A percentile compares a stretch with the other conserved stretches of the same genome.
Conservation (phyloP, 805 yeast species). For the Scheffersomyces spartinae region DNA sequence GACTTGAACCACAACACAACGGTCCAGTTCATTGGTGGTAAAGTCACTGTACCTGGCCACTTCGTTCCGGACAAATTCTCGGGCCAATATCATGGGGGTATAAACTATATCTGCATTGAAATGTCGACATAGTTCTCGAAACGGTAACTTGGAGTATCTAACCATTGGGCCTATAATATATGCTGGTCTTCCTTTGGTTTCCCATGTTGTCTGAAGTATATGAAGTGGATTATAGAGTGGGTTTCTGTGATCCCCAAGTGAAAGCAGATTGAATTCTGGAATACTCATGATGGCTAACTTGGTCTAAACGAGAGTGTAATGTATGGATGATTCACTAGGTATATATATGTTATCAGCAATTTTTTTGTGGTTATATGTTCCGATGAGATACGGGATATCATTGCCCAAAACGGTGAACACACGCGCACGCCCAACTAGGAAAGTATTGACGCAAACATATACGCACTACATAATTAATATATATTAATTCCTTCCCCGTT, state of each 20-base stretch:
- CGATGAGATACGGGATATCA: too few species aligned
- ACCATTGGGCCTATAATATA: conserved; percentile 91
- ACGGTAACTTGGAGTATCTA: conserved; percentile 87
- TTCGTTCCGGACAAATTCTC: conserved; percentile 83
- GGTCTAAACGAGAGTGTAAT: conserved; percentile 1
- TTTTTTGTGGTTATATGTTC: neutral
- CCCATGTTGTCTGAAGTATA: conserved; percentile 15
- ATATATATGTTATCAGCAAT: conserved; percentile 1
- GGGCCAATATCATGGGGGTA: conserved; percentile 92
- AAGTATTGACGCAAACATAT: too few species aligned
- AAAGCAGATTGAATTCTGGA: neutral
- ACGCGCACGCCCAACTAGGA: too few species aligned
- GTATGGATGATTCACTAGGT: conserved; percentile 1
- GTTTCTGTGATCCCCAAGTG: conserved; percentile 7
- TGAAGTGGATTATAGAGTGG: conserved; percentile 21
- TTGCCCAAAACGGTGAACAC: too few species aligned
- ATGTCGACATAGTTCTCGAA: conserved; percentile 63
- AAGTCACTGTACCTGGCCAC: conserved; percentile 79
- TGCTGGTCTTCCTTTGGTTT: conserved; percentile 21
- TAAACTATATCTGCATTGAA: conserved; percentile 76
- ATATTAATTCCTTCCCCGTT: neutral
- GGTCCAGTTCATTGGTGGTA: conserved; percentile 61
- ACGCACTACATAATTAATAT: conserved; percentile 1
- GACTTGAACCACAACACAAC: conserved; percentile 75
- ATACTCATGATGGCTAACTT: neutral